A percentile compares a stretch with the other conserved stretches of the same genome.
These are phyloP conservation scores for Ustilago shanxiensis DNA, from an alignment of 1,284 basidiomycete genomes.

Conservation along the genomic window DNA sequence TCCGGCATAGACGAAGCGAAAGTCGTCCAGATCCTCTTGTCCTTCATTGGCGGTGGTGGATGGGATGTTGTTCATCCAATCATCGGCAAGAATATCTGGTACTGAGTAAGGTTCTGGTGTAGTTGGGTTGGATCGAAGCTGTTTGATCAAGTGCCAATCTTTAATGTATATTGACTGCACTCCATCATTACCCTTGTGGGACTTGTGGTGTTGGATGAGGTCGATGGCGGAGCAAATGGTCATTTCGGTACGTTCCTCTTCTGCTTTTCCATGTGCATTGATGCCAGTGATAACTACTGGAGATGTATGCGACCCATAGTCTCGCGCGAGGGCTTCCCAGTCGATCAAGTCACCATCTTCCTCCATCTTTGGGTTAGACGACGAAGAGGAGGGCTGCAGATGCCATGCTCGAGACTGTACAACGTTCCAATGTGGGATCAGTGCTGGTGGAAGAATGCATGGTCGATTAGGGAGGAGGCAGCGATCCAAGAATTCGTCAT, in stretches of 20 bases:
- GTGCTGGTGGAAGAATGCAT: constrained; percentile 43
- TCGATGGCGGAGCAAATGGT: constrained; percentile 33
- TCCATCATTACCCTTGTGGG: neutral
- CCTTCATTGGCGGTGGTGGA: neutral
- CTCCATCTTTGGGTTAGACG: neutral
- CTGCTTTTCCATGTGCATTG: neutral
- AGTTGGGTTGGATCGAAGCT: constrained; percentile 48
- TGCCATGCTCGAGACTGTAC: constrained; percentile 1
- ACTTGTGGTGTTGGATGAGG: constrained; percentile 19
- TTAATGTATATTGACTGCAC: constrained; percentile 73
- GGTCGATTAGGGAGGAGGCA: constrained; percentile 52
- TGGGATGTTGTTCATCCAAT: constrained; percentile 72
- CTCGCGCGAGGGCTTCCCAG: constrained; percentile 32
- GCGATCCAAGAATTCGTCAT: constrained; percentile 42
- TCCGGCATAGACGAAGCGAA: constrained; percentile 69
- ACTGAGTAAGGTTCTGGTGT: constrained; percentile 71
- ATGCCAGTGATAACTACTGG: constrained; percentile 39
- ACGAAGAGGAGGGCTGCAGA: neutral
- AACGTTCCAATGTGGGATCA: constrained; percentile 38
- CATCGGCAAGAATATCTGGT: constrained; percentile 73
- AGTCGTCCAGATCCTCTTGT: constrained; percentile 70
- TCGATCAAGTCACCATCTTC: constrained; percentile 3
- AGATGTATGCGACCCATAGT: constrained; percentile 41
- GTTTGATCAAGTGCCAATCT: constrained; percentile 74
- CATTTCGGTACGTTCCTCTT: constrained; percentile 40